Evolutionary conservation across 2,329 filamentous ascomycete genomes (phyloP), one percentile per base, ranked within the genome.

Genomic region (Monosporascus sp.): DNA sequence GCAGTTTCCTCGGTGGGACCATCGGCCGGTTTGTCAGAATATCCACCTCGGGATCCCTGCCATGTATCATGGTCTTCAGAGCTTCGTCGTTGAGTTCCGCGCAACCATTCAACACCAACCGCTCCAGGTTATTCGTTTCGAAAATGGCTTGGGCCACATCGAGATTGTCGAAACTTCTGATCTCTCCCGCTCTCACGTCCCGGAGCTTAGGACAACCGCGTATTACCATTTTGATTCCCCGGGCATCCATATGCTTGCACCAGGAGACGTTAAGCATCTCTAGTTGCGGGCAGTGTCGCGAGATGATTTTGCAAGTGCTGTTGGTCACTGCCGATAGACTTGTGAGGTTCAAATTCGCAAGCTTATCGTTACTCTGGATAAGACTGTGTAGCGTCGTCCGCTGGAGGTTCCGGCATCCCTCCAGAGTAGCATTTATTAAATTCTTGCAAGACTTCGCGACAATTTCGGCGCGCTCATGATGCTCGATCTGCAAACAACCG

Each of bases 181-280:
- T 81, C 69, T 96, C 91, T 47, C 89, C 87, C 9, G 88, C 91
- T 54, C 91, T 82, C 31, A 99, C 75, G 62, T 97, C 92, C 51
- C 77, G 87, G 52, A 99, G 74, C 51, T 78, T 85, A 0, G 79
- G 76, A 65, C 94, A 97, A 2, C 80, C 80, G 55, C 87, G 77
- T 1, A 97, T 74, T 2, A 99, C 80, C 50, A 81, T 80, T 58
- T 79, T 83, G 51, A 97, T 74, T 5, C 91, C 92, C 14, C 81
- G 77, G 8, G 89, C 87, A 64, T 94, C 87, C 66, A 97, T 84
- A 56, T 91, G 87, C 60, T 85, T 86, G 73, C 94, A 99, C 91
- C 93, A 97, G 0, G 91, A 96, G 20, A 97, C 82, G 63, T 97
- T 95, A 59, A 97, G 79, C 52, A 82, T 79, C 69, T 96, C 86